phyloP scores from a whole-genome alignment of 108 stramenopile genomes.

The Pseudonitzschia multistriata region DNA sequence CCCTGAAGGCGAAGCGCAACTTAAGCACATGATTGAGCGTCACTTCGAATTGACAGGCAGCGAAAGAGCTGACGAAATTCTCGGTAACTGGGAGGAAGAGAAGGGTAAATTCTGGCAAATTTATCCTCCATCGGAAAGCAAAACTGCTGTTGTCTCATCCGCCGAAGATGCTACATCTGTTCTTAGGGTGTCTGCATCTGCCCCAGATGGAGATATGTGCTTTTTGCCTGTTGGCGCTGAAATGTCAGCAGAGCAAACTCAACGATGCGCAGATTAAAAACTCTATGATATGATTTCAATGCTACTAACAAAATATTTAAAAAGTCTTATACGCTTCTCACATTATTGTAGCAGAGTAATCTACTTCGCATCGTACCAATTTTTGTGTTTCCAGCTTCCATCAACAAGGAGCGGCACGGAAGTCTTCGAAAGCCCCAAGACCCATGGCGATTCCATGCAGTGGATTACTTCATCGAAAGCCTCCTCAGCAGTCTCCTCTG shows the following conservation, averaged over 20 bases:
- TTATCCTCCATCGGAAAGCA: constrained; percentile 79
- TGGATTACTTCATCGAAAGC: constrained; percentile 85
- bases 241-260: constrained; percentile 71
- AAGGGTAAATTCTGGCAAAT: constrained; percentile 89
- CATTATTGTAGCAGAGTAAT: too few species aligned
- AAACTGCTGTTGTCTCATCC: constrained; percentile 53
- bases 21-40: constrained; percentile 84
- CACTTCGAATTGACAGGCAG: constrained; percentile 90
- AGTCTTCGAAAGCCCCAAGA: constrained; percentile 79
- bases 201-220: constrained; percentile 82
- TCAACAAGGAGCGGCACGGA: constrained; percentile 93
- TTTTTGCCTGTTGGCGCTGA: constrained; percentile 77
- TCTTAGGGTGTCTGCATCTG: constrained; percentile 69
- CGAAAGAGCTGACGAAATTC: constrained; percentile 77
- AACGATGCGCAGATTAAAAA: constrained; percentile 77
- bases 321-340: background rate
- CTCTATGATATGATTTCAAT: background rate
- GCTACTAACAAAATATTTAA: background rate
- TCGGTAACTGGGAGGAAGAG: constrained; percentile 83
- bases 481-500: constrained; percentile 94
- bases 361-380: constrained; percentile 99
- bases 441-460: constrained; percentile 97
- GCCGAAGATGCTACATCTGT: constrained; percentile 21
- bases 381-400: constrained; percentile 83
- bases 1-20: constrained; percentile 69